Conservation (phyloP, 306 rosid genomes). For the Cercis canadensis region DNA sequence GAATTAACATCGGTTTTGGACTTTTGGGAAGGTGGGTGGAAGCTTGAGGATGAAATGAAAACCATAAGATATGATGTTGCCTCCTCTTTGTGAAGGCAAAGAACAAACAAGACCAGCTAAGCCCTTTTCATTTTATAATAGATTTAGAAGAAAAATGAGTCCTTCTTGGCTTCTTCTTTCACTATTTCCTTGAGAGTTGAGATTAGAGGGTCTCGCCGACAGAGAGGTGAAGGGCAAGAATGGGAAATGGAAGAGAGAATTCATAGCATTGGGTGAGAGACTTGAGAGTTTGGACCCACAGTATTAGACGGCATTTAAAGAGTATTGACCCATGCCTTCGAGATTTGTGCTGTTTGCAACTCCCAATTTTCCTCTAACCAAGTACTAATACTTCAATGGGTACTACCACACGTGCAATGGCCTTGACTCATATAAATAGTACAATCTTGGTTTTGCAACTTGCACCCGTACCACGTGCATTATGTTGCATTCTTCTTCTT, state of each 20-base stretch:
- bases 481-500: not conserved
- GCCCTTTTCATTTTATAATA: slow-evolving; percentile 44
- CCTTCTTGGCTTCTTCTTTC: too few relatives aligned
- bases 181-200: slow-evolving; percentile 7
- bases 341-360: slow-evolving; percentile 33
- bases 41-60: slow-evolving; percentile 38
- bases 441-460: slow-evolving; percentile 8
- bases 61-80: slow-evolving; percentile 47
- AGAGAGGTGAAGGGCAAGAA: slow-evolving; percentile 43
- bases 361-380: not conserved
- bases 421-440: slow-evolving; percentile 8
- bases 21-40: slow-evolving; percentile 75
- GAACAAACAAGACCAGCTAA: slow-evolving; percentile 71
- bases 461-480: slow-evolving; percentile 38
- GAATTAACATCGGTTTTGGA: slow-evolving; percentile 46
- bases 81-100: slow-evolving; percentile 48
- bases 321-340: slow-evolving; percentile 42
- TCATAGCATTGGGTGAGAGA: too few relatives aligned
- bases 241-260: slow-evolving; percentile 15
- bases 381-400: slow-evolving; percentile 3
- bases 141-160: not conserved
- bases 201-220: slow-evolving; percentile 50
- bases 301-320: too few relatives aligned
- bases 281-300: too few relatives aligned
- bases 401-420: slow-evolving; percentile 58